A percentile compares a stretch with the other conserved stretches of the same genome.
Conservation (phyloP, 352 stramenopile species). For the Phytophthora europaea region DNA sequence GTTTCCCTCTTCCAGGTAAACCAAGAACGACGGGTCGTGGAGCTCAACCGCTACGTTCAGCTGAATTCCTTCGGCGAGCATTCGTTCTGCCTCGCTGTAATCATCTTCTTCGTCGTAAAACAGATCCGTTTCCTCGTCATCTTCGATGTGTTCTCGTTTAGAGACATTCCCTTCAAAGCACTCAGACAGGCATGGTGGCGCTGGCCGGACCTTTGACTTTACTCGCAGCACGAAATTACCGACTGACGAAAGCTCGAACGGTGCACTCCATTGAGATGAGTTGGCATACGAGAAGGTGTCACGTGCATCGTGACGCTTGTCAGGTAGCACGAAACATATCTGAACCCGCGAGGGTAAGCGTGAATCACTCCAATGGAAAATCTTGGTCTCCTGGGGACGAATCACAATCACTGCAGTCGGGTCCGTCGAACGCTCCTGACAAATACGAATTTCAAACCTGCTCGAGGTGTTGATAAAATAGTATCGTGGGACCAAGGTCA, state of each 20-base stretch:
- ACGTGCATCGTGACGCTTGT: slow-evolving; percentile 29
- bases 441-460: slow-evolving; percentile 71
- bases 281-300: slow-evolving; percentile 41
- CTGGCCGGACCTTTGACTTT: slow-evolving; percentile 61
- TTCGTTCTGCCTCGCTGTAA: slow-evolving; percentile 42
- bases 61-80: slow-evolving; percentile 52
- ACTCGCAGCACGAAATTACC: slow-evolving; percentile 86
- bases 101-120: slow-evolving; percentile 56
- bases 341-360: slow-evolving; percentile 74
- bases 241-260: slow-evolving; percentile 83
- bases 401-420: slow-evolving; percentile 51
- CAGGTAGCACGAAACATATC: slow-evolving; percentile 70
- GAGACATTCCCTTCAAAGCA: slow-evolving; percentile 53
- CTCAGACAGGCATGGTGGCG: slow-evolving; percentile 46
- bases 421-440: slow-evolving; percentile 64
- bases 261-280: slow-evolving; percentile 79
- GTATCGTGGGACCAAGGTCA: slow-evolving; percentile 85
- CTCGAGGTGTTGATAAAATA: slow-evolving; percentile 85
- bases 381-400: slow-evolving; percentile 66
- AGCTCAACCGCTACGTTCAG: slow-evolving; percentile 85
- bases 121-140: slow-evolving; percentile 36
- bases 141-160: slow-evolving; percentile 32
- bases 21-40: slow-evolving; percentile 81
- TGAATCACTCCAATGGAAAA: slow-evolving; percentile 84
- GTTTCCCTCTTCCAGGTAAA: slow-evolving; percentile 64